A percentile compares a stretch with the other conserved stretches of the same genome.
These are phyloP conservation scores for Plenodomus biglobosus DNA, from an alignment of 2,329 filamentous ascomycete genomes.

Conservation along the genomic window DNA sequence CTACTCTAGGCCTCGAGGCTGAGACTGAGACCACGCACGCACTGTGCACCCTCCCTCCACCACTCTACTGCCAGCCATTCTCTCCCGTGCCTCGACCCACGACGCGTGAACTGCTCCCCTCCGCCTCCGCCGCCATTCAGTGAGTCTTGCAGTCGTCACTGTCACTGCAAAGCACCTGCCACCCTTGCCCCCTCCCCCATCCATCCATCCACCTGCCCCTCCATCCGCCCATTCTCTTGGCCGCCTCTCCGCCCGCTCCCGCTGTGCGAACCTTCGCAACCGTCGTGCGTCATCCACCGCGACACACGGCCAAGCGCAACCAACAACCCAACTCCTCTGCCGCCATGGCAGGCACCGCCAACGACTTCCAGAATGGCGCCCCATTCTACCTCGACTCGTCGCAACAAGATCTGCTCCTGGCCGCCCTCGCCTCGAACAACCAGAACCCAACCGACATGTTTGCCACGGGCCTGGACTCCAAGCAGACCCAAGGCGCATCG, in stretches of 20 bases:
- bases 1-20: conserved; percentile 14
- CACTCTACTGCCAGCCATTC: neutral
- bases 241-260: neutral
- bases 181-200: neutral
- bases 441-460: conserved; percentile 37
- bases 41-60: neutral
- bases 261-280: neutral
- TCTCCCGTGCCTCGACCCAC: neutral
- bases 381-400: conserved; percentile 50
- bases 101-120: neutral
- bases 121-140: neutral
- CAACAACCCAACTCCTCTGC: neutral
- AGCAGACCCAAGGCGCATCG: conserved; percentile 22
- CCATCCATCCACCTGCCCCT: neutral
- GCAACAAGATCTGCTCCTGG: conserved; percentile 53
- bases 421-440: conserved; percentile 52
- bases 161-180: neutral
- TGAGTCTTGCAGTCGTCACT: neutral
- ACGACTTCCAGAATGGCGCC: conserved; percentile 45
- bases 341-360: conserved; percentile 43
- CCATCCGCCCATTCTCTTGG: neutral
- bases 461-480: conserved; percentile 21
- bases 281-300: neutral
- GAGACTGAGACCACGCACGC: conserved; percentile 9
- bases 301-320: neutral